Evolutionary conservation across 106 monocot genomes (phyloP), one percentile per base, ranked within the genome.

Genomic region (Dactylorhiza incarnata): DNA sequence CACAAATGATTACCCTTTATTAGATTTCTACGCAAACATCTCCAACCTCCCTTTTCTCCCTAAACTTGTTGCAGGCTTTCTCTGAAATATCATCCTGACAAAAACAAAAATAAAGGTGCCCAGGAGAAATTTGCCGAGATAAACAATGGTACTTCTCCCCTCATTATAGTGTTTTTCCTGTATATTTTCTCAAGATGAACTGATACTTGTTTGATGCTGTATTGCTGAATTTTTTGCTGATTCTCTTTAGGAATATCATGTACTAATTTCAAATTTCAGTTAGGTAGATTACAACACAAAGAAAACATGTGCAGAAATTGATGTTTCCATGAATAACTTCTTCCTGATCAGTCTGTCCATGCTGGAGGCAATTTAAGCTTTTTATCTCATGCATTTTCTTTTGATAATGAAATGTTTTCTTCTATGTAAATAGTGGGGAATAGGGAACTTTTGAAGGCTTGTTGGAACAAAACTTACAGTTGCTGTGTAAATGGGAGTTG

Each of bases 21-120:
- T 50, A 63, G 19, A 50, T 49, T 10, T 65, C 19, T 9, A 12
- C 3, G 10, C 55, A 29, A n/a, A 17, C 10, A 13, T 58, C 55
- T 45, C 5, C 29, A 48, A 16, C 48, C 6, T 20, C 58, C n/a
- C 9, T 13, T 70, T 76, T 43, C 37, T 75, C 63, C 3, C 50
- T 6, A 58, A 11, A 5, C 23, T 17, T 65, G 49, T 67, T 85
- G 54, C 89, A 99, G 91, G 83, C 83, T 99, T 13, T 99, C 99
- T 82, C 91, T 94, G 53, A 49, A 99, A 46, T 99, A 94, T 84
- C 99, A 99, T 68, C 99, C 99, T 76, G 99, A 99, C 69, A 99
- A 99, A 79, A 99, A 99, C 62, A 99, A 99, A 80, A 81, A 73
- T 67, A 94, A 94, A 68, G 89, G 89, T 12, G 99, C 99, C 66